A percentile compares a stretch with the other conserved stretches of the same genome.
Evolutionary conservation across 1,284 basidiomycete species (phyloP).

Genomic region (Phylloboletellus chloephorus): DNA sequence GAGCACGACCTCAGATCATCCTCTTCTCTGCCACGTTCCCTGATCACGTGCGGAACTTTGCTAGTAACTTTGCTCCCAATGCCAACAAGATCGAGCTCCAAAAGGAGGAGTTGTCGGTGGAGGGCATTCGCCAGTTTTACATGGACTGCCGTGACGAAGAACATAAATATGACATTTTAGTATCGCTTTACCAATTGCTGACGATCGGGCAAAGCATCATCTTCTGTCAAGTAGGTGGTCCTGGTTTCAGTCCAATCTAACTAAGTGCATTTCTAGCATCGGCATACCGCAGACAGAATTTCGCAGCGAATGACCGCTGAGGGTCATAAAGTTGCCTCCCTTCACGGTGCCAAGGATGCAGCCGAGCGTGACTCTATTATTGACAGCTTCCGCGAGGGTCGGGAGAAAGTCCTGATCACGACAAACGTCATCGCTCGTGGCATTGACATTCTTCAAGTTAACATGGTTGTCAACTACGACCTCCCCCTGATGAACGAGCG

Average conservation of each 20-base stretch:
- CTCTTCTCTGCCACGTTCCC: constrained; percentile 99
- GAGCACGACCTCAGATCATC: constrained; percentile 70
- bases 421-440: constrained; percentile 98
- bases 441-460: constrained; percentile 98
- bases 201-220: constrained; percentile 98
- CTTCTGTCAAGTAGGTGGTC: constrained; percentile 73
- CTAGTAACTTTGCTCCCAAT: constrained; percentile 85
- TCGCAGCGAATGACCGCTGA: constrained; percentile 86
- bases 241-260: not conserved
- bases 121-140: constrained; percentile 96
- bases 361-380: constrained; percentile 88
- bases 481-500: constrained; percentile 81
- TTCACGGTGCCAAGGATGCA: constrained; percentile 93
- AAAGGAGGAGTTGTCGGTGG: constrained; percentile 91
- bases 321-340: constrained; percentile 93
- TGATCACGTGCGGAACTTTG: constrained; percentile 86
- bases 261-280: constrained; percentile 48
- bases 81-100: constrained; percentile 97
- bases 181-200: constrained; percentile 85
- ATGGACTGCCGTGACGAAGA: constrained; percentile 89
- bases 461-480: constrained; percentile 99
- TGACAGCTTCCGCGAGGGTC: constrained; percentile 93
- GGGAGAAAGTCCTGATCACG: constrained; percentile 96
- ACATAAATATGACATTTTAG: constrained; percentile 94
- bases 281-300: constrained; percentile 91